A percentile compares a stretch with the other conserved stretches of the same genome.
Evolutionary conservation across 257 asterid species (phyloP).

Genomic region (Nicotiana obtusifolia): DNA sequence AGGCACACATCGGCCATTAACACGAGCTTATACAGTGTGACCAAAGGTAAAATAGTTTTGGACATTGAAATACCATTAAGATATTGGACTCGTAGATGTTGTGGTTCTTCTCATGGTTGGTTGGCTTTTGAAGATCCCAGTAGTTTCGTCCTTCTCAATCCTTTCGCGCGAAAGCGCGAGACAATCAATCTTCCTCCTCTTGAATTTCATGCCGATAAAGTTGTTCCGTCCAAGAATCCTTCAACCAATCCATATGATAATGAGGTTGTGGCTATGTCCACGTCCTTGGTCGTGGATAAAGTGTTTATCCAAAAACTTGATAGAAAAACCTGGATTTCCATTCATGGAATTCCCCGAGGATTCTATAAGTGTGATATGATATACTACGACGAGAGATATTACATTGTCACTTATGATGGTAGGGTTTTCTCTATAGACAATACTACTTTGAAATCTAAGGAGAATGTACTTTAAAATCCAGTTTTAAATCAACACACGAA

Average conservation of each 20-base stretch:
- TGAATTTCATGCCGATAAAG: neutral
- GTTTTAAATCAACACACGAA: neutral
- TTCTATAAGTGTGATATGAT: neutral
- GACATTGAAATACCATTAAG: neutral
- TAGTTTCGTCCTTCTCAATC: neutral
- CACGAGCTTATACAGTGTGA: neutral
- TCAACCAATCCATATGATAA: neutral
- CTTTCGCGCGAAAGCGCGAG: neutral
- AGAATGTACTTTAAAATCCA: too few relatives aligned
- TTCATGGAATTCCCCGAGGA: neutral
- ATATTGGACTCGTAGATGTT: neutral
- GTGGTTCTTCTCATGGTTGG: neutral
- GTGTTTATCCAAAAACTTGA: neutral
- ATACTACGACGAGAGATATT: neutral
- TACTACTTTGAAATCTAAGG: neutral
- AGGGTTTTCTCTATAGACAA: neutral
- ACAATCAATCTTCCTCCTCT: neutral
- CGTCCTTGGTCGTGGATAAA: too few relatives aligned
- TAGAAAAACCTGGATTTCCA: neutral
- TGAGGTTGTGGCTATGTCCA: neutral
- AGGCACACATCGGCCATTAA: too few relatives aligned
- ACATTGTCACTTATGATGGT: neutral
- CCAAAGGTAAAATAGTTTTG: neutral
- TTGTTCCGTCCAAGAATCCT: neutral
- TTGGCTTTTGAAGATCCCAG: neutral